A percentile compares a stretch with the other conserved stretches of the same genome.
Conservation (phyloP, 2,329 filamentous ascomycete species). For the Xylaria sp. region DNA sequence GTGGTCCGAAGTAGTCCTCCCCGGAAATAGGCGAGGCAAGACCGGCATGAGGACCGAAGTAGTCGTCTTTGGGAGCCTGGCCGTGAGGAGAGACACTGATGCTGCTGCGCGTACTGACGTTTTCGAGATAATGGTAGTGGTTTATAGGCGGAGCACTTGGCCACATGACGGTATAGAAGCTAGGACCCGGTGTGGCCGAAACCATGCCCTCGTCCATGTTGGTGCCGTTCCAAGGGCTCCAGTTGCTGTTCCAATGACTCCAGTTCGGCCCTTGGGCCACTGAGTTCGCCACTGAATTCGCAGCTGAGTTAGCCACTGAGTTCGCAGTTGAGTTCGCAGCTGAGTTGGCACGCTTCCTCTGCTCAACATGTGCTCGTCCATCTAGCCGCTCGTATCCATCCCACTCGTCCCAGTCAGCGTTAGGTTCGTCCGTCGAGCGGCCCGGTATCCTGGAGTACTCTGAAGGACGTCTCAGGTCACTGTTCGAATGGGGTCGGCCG, state of each 20-base stretch:
- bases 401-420: slow-evolving; percentile 15
- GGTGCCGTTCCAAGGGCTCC: neutral
- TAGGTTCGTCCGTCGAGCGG: slow-evolving; percentile 9
- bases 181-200: neutral
- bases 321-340: neutral
- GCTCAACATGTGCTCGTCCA: slow-evolving; percentile 6
- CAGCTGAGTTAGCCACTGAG: neutral
- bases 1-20: neutral
- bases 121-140: neutral
- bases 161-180: neutral
- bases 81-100: neutral
- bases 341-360: slow-evolving; percentile 1
- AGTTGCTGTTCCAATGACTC: slow-evolving; percentile 8
- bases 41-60: neutral
- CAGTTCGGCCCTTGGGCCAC: neutral
- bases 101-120: neutral
- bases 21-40: neutral
- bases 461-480: slow-evolving; percentile 16
- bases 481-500: slow-evolving; percentile 19
- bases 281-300: slow-evolving; percentile 11
- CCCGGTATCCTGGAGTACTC: neutral
- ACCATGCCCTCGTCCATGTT: neutral
- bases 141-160: neutral
- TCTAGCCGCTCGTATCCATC: slow-evolving; percentile 23
- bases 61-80: neutral